phyloP scores from a whole-genome alignment of 495 filamentous ascomycete species.

The Neurospora sp. region DNA sequence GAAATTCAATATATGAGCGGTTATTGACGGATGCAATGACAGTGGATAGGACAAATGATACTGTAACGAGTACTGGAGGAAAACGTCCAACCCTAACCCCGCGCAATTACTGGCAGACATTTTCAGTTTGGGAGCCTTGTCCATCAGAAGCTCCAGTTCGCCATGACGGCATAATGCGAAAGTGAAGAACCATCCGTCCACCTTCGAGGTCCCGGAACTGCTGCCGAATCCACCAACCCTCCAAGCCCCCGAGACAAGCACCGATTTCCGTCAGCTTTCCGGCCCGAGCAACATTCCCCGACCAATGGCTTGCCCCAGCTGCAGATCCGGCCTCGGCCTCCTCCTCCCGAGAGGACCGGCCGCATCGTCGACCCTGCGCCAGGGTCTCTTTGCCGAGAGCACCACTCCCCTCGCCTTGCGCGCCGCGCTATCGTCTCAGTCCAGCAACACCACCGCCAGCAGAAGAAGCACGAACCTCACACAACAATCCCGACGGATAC shows the following conservation, averaged over 20 bases:
- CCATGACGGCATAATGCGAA: neutral
- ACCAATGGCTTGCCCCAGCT: conserved; percentile 22
- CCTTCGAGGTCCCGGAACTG: neutral
- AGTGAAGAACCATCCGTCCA: neutral
- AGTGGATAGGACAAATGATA: neutral
- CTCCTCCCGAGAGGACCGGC: conserved; percentile 7
- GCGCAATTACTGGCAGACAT: neutral
- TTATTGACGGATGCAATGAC: neutral
- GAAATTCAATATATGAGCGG: neutral
- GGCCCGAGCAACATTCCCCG: neutral
- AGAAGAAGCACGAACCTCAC: neutral
- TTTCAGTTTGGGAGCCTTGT: neutral
- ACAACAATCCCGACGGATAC: neutral
- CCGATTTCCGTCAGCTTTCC: neutral
- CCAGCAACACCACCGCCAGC: neutral
- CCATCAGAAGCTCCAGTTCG: neutral
- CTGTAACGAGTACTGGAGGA: neutral
- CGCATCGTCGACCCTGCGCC: conserved; percentile 3
- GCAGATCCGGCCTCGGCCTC: conserved; percentile 11
- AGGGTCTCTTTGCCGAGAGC: neutral
- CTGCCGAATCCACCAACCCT: neutral
- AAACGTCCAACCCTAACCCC: conserved; percentile 17
- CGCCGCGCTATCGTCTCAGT: neutral
- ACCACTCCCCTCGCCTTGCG: neutral
- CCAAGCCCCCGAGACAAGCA: conserved; percentile 5